Base-by-base conservation (phyloP, 2,329 filamentous ascomycete genomes). In the Berkeleyomyces basicola region DNA sequence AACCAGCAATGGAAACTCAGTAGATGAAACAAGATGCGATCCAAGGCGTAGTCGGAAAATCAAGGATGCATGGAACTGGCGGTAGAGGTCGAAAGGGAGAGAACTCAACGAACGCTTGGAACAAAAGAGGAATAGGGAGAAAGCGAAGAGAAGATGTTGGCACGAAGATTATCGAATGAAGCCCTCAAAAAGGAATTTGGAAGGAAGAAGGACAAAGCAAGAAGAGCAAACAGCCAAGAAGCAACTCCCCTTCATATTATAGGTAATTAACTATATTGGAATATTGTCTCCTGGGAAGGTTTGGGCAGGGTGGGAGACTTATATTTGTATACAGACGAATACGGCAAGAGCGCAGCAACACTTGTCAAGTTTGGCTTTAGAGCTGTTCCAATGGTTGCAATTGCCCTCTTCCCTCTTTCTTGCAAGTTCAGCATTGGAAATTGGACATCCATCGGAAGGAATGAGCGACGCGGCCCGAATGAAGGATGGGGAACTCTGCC, bases 11-110 rank as follows among this genome's bases (percentile, higher is more conserved):
- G 37, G 49, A 43, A 37, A 55, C 40, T 61, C 49, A 57, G 49
- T 61, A 39, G 36, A 61, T 61, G 49, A 61, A 61, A 61, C 60
- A 37, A 46, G 37, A 58, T 58, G 16, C 40, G 49, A 62, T 16
- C 55, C 36, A 44, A 51, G 53, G 14, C 43, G 16, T 31, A 37
- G 39, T 23, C 36, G 7, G 11, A 55, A 42, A 31, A 61, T 14
- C 44, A 59, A 16, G n/a, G 46, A 55, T 11, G 33, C 11, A 36
- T 42, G 42, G 55, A 43, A 59, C 16, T 23, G 11, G n/a, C 9
- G 10, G 57, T 10, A 39, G 16, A 31, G 39, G 36, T 10, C 36
- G 33, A 58, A 46, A 37, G 10, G 7, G 16, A 61, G 31, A 43
- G 31, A 55, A 23, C 1, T 23, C 23, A 23, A 23, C 23, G 23